These are phyloP conservation scores for Alternaria brassicae DNA, from an alignment of 2,329 filamentous ascomycete species.

Conservation along the genomic window DNA sequence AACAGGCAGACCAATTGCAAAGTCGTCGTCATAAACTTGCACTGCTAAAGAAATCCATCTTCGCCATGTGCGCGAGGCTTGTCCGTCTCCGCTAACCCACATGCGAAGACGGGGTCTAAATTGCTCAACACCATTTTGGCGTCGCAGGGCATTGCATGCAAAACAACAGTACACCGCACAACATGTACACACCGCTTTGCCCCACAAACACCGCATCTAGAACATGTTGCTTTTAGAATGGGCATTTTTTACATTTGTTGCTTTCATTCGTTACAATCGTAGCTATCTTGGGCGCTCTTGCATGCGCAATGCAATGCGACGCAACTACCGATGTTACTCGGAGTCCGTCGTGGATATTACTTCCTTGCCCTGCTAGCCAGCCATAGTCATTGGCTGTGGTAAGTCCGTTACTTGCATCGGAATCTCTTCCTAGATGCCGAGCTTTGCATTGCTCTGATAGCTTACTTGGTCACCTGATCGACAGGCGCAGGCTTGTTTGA, in stretches of 20 bases:
- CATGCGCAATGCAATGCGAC: constrained; percentile 1
- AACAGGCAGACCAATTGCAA: neutral
- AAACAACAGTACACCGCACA: constrained; percentile 8
- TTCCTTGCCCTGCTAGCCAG: neutral
- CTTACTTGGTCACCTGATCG: constrained; percentile 32
- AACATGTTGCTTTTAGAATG: neutral
- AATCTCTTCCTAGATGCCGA: constrained; percentile 3
- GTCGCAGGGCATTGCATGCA: constrained; percentile 6
- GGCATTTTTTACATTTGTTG: neutral
- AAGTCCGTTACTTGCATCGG: neutral
- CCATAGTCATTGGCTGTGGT: neutral
- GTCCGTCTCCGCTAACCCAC: neutral
- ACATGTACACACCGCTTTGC: constrained; percentile 13
- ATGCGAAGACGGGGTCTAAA: neutral
- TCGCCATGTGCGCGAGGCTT: neutral
- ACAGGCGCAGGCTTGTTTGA: constrained; percentile 29
- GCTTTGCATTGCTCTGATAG: neutral
- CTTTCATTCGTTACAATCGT: neutral
- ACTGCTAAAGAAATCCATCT: neutral
- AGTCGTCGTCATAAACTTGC: neutral
- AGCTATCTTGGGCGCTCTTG: constrained; percentile 2
- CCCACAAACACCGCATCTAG: constrained; percentile 2
- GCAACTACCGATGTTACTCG: constrained; percentile 3
- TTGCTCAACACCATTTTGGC: constrained; percentile 6
- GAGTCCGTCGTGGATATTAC: constrained; percentile 1